Base-by-base conservation (phyloP, 2,329 filamentous ascomycete species). In the Fusarium pininemorale region DNA sequence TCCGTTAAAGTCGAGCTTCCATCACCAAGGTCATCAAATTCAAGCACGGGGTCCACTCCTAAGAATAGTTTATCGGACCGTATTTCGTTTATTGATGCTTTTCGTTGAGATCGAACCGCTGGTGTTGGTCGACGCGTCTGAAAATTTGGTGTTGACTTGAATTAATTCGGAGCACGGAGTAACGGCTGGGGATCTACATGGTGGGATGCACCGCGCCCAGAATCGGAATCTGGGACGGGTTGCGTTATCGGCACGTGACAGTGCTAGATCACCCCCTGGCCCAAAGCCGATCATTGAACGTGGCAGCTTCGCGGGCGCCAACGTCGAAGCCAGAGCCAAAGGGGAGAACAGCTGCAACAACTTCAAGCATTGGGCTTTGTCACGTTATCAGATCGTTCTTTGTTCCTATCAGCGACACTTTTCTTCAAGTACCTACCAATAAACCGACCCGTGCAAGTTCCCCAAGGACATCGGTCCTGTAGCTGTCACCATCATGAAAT, bases 401-500 rank as follows among this genome's bases (percentile, higher is more conserved):
- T 69, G 30, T 24, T 51, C 48, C 56, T 48, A 55, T n/a, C 70
- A 53, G 66, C 70, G 66, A 69, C 66, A 56, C 32, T 45, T 56
- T 57, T 26, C 28, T 47, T 37, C n/a, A 41, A 60, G 22, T 35
- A 28, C 30, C 37, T 47, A 50, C 69, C 44, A 26, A 54, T 41
- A 50, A 58, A 35, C 32, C 63, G 60, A 72, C 48, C 45, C 37
- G 24, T 63, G 48, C 72, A 70, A 76, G 73, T 77, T 74, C 64
- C 63, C 51, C 63, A 39, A 37, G 39, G 48, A 22, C 41, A 63
- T 50, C 24, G 58, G 63, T 67, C 63, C 66, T 59, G 28, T 32
- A 56, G 39, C 48, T 30, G 20, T 51, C 48, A 12, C 42, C 78
- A 84, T 74, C 50, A 92, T 92, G 90, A 89, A 87, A 82, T 81